phyloP scores from a whole-genome alignment of 768 basidiomycete genomes.

The Lentinula raphanica region DNA sequence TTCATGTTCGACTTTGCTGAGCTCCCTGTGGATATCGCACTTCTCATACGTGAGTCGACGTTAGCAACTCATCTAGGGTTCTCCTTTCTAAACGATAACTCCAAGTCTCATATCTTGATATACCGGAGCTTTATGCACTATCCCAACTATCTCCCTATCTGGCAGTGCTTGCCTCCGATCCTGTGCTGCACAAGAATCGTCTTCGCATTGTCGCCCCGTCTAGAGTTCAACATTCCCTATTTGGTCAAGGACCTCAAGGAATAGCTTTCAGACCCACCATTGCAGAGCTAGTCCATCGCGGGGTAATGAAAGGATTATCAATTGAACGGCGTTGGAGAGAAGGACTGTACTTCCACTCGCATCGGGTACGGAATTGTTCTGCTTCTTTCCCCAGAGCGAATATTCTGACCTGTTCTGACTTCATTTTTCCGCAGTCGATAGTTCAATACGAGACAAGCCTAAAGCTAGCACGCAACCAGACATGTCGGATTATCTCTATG shows the following conservation, averaged over 20 bases:
- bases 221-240: slow-evolving; percentile 60
- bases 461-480: slow-evolving; percentile 48
- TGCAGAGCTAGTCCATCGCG: slow-evolving; percentile 61
- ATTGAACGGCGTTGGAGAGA: slow-evolving; percentile 63
- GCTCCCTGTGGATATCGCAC: slow-evolving; percentile 51
- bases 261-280: slow-evolving; percentile 57
- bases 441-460: slow-evolving; percentile 59
- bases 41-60: slow-evolving; percentile 48
- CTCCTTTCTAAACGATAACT: neutral
- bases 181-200: slow-evolving; percentile 57
- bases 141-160: slow-evolving; percentile 44
- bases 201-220: slow-evolving; percentile 61
- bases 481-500: slow-evolving; percentile 44
- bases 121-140: slow-evolving; percentile 61
- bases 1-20: slow-evolving; percentile 21
- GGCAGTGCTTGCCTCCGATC: slow-evolving; percentile 51
- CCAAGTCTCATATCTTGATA: slow-evolving; percentile 65
- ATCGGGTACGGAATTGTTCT: slow-evolving; percentile 38
- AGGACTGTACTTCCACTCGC: slow-evolving; percentile 62
- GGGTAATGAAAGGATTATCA: slow-evolving; percentile 63
- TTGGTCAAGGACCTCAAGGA: slow-evolving; percentile 52
- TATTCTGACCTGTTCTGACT: too few species aligned
- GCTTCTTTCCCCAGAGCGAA: too few species aligned
- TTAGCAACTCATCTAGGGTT: neutral
- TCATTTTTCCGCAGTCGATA: slow-evolving; percentile 56